A percentile compares a stretch with the other conserved stretches of the same genome.
Conservation (phyloP, 305 asterid genomes). For the Fraxinus latifolia region DNA sequence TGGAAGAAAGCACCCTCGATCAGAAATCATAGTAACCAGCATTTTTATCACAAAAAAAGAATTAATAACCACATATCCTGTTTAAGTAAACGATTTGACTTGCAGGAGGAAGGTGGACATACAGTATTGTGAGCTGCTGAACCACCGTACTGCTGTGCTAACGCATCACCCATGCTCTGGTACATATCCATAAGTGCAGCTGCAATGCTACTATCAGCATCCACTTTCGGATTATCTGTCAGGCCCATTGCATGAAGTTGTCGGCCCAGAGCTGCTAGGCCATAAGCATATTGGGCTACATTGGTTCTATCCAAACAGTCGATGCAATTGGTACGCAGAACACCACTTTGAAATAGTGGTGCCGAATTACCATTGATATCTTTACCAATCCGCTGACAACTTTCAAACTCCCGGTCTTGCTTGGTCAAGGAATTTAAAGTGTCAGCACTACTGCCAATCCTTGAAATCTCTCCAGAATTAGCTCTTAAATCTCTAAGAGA, state of each 20-base stretch:
- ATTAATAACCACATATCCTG: background rate
- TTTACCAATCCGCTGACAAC: conserved; percentile 39
- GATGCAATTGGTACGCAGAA: conserved; percentile 92
- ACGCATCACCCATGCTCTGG: conserved; percentile 98
- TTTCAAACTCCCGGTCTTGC: conserved; percentile 60
- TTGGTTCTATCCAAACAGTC: conserved; percentile 98
- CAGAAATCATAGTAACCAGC: background rate
- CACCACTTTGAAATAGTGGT: conserved; percentile 86
- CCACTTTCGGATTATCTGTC: conserved; percentile 83
- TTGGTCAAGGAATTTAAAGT: conserved; percentile 40
- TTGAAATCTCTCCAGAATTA: conserved; percentile 62
- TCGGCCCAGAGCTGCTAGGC: conserved; percentile 87
- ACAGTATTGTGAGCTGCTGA: conserved; percentile 98
- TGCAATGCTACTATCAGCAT: conserved; percentile 93
- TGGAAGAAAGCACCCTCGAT: conserved; percentile 26
- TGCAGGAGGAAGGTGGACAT: conserved; percentile 25
- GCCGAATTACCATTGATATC: conserved; percentile 34
- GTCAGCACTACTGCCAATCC: conserved; percentile 50
- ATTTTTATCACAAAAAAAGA: background rate
- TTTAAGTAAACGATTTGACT: conserved; percentile 14
- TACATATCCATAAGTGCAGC: conserved; percentile 99
- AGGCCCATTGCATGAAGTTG: conserved; percentile 91
- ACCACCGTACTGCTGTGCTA: conserved; percentile 99
- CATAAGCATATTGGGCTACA: conserved; percentile 96
- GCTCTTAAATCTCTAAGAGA: conserved; percentile 72